Percentiles rank a stretch among this genome's conserved stretches.
These are phyloP conservation scores for Tremella yokohamensis DNA, from an alignment of 768 basidiomycete genomes.

Conservation along the genomic window DNA sequence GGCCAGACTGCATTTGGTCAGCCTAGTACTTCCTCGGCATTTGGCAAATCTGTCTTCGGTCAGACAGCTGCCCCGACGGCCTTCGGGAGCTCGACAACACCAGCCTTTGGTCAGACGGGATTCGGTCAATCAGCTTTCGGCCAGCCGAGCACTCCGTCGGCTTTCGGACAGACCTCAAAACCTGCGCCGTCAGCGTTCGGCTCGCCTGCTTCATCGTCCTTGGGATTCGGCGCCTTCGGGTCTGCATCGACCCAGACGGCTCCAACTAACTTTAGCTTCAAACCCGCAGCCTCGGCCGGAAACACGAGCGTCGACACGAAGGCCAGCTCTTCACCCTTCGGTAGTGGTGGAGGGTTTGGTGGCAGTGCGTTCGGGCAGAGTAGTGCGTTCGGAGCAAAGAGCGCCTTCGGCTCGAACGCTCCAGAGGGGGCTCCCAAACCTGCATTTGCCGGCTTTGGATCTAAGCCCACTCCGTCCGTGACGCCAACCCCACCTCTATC, in stretches of 20 bases:
- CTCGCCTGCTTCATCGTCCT: constrained; percentile 9
- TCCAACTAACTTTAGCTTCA: constrained; percentile 7
- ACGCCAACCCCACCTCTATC: constrained; percentile 6
- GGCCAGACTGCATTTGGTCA: constrained; percentile 51
- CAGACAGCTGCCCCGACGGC: constrained; percentile 40
- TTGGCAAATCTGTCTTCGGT: constrained; percentile 51
- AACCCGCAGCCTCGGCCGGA: constrained; percentile 8
- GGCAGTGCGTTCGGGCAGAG: constrained; percentile 25
- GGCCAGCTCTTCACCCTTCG: constrained; percentile 8
- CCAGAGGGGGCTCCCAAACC: constrained; percentile 12
- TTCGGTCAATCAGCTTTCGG: constrained; percentile 37
- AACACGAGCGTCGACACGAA: not conserved
- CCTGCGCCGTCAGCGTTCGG: constrained; percentile 17
- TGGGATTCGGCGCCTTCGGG: constrained; percentile 28
- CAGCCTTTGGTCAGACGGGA: constrained; percentile 27
- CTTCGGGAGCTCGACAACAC: not conserved
- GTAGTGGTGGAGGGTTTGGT: constrained; percentile 24
- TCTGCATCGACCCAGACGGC: constrained; percentile 11
- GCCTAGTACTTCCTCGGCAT: constrained; percentile 29
- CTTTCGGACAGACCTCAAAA: not conserved
- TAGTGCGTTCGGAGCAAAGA: constrained; percentile 20
- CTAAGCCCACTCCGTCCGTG: constrained; percentile 17
- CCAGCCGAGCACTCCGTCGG: constrained; percentile 12
- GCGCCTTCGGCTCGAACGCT: constrained; percentile 12
- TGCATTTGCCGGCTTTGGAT: constrained; percentile 32